Evolutionary conservation across 176 grass and related monocot genomes (phyloP), one percentile per base, ranked within the genome.

Genomic region (Puya raimondii): DNA sequence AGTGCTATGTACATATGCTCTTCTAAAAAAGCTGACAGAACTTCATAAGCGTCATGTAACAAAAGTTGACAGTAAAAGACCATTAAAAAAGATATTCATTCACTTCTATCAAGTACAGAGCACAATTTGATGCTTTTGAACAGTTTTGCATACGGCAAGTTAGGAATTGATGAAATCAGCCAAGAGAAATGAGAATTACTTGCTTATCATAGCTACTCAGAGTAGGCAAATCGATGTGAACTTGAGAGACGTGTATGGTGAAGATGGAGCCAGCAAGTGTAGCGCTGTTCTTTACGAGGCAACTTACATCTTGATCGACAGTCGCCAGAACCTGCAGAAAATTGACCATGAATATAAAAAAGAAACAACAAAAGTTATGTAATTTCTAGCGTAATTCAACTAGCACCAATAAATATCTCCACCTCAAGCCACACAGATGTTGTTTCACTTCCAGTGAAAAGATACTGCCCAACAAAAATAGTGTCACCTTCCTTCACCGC

Each of bases 341-440:
- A 21, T 68, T 72, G 65, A 70, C 7, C 70, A 3, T 25, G 72
- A 33, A 75, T 23, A 54, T 42, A 73, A 9, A n/a, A 68, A 50
- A 75, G 27, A 72, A 61, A 11, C 9, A 10, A 47, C 33, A 2
- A 15, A 52, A 73, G 53, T 72, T 53, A 56, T 70, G 68, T 16
- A 51, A 69, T 63, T 64, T 13, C 53, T 18, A 49, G 77, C 47
- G 9, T 23, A 64, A 18, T 50, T 49, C 10, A 58, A 79, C 11
- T 13, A 72, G n/a, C 63, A 48, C 17, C 10, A 58, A 64, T 4
- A 69, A 76, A 63, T 51, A 68, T 23, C 13, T 61, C 49, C 20
- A 92, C 94, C 87, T 97, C 94, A 83, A 97, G 87, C 94, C 86
- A 97, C 14, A 90, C 74, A 77, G 94, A 97, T 23, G 94, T 92